Evolutionary conservation across 2,329 filamentous ascomycete genomes (phyloP), one percentile per base, ranked within the genome.

Genomic region (Dactylonectria macrodidyma): DNA sequence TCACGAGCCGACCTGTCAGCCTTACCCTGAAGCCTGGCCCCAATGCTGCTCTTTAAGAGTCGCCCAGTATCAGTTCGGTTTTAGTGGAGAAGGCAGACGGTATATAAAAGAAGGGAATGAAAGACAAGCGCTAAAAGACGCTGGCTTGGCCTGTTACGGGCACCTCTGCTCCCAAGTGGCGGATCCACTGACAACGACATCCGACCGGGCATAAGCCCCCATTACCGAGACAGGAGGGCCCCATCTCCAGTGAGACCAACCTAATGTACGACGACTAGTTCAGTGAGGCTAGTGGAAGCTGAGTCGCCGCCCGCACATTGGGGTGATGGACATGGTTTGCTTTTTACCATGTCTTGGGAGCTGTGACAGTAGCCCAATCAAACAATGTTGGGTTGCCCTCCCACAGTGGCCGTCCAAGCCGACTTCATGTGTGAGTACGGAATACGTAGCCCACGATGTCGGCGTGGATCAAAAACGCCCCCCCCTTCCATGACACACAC

Each of bases 171-270:
- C 68, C 73, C 69, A 70, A 72, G 70, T 75, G 68, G 71, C 68
- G 76, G 75, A 77, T 72, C 78, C 77, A 79, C 78, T 73, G 70
- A 69, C 66, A 72, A 79, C 78, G 75, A 79, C 77, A 79, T 77
- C 77, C 77, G 77, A 73, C 72, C 78, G 76, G 72, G 72, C 68
- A 69, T 59, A 63, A 69, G 69, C 67, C 65, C 59, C 71, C 74
- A 76, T 71, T 76, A 74, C 71, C 70, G 70, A 71, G 66, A 69
- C 61, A 64, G 56, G 56, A 62, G 36, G 59, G 48, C 59, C 41
- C 61, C 71, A 71, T 62, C 64, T 66, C 30, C 61, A 58, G 63
- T 66, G 58, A 61, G 59, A 58, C 64, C 7, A 30, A 30, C 7
- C 54, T 38, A 62, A 48, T 33, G n/a, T 36, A 36, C 51, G 47